These are phyloP conservation scores for Suhomyces faveliae DNA, from an alignment of 805 yeast genomes.

Conservation along the genomic window DNA sequence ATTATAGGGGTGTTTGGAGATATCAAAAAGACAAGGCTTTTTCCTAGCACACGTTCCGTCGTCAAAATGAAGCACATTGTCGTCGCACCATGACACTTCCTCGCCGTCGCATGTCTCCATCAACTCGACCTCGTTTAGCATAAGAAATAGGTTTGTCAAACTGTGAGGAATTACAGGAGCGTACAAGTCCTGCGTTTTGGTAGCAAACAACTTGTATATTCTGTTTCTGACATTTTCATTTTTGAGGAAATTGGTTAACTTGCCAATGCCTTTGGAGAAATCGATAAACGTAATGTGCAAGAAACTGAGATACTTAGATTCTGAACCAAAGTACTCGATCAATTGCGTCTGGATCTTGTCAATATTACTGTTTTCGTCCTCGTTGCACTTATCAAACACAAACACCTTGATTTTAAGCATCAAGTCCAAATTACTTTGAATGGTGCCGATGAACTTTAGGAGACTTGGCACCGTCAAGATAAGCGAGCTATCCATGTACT, in stretches of 20 bases:
- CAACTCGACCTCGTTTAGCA: conserved; percentile 31
- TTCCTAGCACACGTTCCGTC: neutral
- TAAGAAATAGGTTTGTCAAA: conserved; percentile 31
- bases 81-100: neutral
- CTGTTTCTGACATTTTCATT: conserved; percentile 23
- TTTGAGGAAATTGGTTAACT: conserved; percentile 24
- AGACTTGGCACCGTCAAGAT: conserved; percentile 20
- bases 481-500: conserved; percentile 29
- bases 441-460: conserved; percentile 17
- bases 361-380: conserved; percentile 11
- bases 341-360: conserved; percentile 21
- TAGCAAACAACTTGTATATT: conserved; percentile 32
- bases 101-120: conserved; percentile 10
- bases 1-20: neutral
- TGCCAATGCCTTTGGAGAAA: conserved; percentile 21
- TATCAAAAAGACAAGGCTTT: conserved; percentile 7
- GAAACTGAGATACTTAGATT: conserved; percentile 25
- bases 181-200: conserved; percentile 21
- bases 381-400: conserved; percentile 33
- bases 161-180: conserved; percentile 25
- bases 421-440: conserved; percentile 19
- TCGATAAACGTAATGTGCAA: conserved; percentile 34
- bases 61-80: neutral
- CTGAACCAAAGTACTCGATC: conserved; percentile 25
- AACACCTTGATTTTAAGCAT: conserved; percentile 26